Percentiles rank a stretch among this genome's conserved stretches.
These are phyloP conservation scores for Tetrastigma voinierianum DNA, from an alignment of 164 flowering plant genomes.

Conservation along the genomic window DNA sequence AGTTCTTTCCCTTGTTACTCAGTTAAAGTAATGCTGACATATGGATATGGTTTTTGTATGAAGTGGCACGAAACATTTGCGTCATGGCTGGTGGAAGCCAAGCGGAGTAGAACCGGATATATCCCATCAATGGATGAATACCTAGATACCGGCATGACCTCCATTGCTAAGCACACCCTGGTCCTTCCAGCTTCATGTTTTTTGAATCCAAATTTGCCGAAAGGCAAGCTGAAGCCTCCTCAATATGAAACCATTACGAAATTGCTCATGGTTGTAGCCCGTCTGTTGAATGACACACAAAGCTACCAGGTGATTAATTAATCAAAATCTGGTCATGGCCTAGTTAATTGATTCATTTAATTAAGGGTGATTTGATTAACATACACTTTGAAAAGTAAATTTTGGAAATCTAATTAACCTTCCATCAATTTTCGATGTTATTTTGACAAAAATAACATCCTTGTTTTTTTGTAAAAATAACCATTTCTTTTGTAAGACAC, in stretches of 20 bases:
- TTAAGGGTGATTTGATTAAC: no score
- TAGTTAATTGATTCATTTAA: no score
- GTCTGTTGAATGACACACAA: slow-evolving; percentile 29
- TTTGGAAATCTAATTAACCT: no score
- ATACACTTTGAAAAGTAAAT: no score
- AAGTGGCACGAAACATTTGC: slow-evolving; percentile 39
- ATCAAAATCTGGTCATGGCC: not conserved
- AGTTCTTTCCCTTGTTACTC: not conserved
- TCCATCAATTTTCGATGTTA: no score
- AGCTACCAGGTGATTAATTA: slow-evolving; percentile 32
- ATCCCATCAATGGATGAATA: slow-evolving; percentile 33
- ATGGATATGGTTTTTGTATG: not conserved
- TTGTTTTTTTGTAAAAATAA: no score
- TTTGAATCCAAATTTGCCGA: slow-evolving; percentile 8
- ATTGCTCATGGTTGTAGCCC: slow-evolving; percentile 31
- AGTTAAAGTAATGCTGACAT: no score
- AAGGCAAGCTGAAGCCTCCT: slow-evolving; percentile 2
- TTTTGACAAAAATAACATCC: no score
- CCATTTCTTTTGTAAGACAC: no score
- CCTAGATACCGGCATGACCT: slow-evolving; percentile 30
- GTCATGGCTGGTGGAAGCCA: slow-evolving; percentile 41
- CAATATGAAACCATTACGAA: slow-evolving; percentile 23
- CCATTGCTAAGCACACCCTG: slow-evolving; percentile 29
- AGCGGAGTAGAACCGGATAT: slow-evolving; percentile 28
- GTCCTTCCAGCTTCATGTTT: slow-evolving; percentile 23